Base-by-base conservation (phyloP, 1,139 yeast species). In the Blastobotrys apis region DNA sequence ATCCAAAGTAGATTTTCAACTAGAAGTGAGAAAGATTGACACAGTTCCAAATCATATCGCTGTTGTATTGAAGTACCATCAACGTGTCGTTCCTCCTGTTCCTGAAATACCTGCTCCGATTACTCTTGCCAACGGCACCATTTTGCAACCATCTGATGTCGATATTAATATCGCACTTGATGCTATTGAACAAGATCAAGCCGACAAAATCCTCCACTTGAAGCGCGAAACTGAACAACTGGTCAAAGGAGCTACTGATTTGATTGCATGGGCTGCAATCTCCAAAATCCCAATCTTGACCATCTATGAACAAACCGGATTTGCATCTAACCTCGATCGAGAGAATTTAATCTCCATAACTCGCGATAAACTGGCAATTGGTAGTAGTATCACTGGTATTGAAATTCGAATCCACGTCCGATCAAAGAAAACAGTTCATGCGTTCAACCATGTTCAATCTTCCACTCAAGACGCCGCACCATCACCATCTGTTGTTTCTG, bases 281-380 rank as follows among this genome's bases (percentile, higher is more conserved):
- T 47, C 53, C 8, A 37, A 47, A 1, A 33, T 58, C 19, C 43
- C 45, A 8, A 41, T 49, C 12, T 42, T 59, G 25, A 49, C 55
- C 12, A 41, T 59, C 22, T 57, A 51, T 39, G 63, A 59, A 36
- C 37, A 54, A 19, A 20, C 41, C 21, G 47, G 47, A n/a, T 33
- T 37, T 23, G 31, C 33, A 19, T 3, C 33, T 3, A 33, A 33
- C n/a, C 25, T 25, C n/a, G 41, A 37, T n/a, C 19, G 19, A 13
- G 38, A 37, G 5, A 26, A 26, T n/a, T 9, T 39, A 8, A 27
- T 23, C 5, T 34, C 38, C 8, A 4, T 12, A 4, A 23, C 29
- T 6, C 27, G 33, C 9, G 34, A 35, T 4, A 29, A 34, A 40
- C 30, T 33, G 20, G 37, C 29, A 15, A 15, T 33, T 3, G 22